Evolutionary conservation across 2,329 filamentous ascomycete species (phyloP).

Genomic region (Trichoderma oligosporum): DNA sequence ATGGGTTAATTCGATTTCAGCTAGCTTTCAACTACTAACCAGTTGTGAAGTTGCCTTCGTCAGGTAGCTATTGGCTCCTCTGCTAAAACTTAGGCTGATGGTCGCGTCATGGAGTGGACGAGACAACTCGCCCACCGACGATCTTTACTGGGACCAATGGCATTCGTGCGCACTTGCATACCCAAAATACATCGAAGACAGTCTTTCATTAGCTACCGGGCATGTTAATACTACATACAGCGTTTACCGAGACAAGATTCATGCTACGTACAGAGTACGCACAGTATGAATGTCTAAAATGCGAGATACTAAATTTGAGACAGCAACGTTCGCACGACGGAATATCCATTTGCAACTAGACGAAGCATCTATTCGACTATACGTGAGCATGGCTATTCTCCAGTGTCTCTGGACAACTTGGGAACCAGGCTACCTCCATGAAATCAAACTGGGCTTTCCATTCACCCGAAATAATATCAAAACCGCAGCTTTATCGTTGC

Average conservation of each 20-base stretch:
- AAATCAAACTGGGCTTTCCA: neutral
- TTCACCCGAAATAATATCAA: neutral
- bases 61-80: neutral
- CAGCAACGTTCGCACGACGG: no score
- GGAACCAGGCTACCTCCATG: neutral
- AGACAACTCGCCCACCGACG: slow-evolving; percentile 5
- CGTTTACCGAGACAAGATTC: slow-evolving; percentile 5
- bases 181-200: slow-evolving; percentile 4
- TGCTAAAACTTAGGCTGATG: neutral
- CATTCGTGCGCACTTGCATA: neutral
- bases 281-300: neutral
- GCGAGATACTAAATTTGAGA: neutral
- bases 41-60: neutral
- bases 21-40: neutral
- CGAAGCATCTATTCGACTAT: neutral
- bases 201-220: slow-evolving; percentile 6
- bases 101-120: neutral
- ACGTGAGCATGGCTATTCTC: neutral
- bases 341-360: neutral
- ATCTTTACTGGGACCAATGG: neutral
- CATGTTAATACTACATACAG: neutral
- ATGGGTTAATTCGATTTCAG: neutral
- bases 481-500: neutral
- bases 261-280: neutral
- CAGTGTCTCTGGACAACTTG: neutral